Base-by-base conservation (phyloP, 2,329 filamentous ascomycete species). In the Cytospora piceicola region DNA sequence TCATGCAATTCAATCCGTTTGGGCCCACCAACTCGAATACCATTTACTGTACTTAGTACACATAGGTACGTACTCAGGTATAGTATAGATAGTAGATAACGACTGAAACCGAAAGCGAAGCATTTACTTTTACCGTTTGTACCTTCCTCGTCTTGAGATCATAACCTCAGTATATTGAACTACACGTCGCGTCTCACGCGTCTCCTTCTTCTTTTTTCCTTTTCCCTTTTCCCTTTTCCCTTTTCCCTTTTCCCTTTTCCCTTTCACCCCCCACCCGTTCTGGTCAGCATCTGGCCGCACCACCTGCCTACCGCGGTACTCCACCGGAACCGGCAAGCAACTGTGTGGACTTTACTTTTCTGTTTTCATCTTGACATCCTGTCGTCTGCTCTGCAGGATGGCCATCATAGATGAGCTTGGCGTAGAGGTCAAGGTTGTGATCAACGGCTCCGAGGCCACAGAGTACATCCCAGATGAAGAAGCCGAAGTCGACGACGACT, bases 401-500 rank as follows among this genome's bases (percentile, higher is more conserved):
- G 46, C 55, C 17, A 32, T 66, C 46, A 39, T 66, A 4, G 27
- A 58, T 8, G 34, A 55, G 12, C 59, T 66, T 12, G 64, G 64
- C 54, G n/a, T 66, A 14, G 36, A 63, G 15, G 59, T 51, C 34
- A 58, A 39, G 20, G n/a, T 66, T 29, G 4, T 46, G 2, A 49
- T 66, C 46, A 20, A 63, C 27, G 42, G 34, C 2, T 20, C 27
- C 0, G 7, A 14, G 7, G 49, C 59, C 15, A 24, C 42, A 6
- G 64, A 66, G 46, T 63, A 63, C 20, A 24, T 14, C 5, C 9
- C 11, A 42, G 55, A 32, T 42, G 59, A 46, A 55, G 55, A 54
- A 68, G 64, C 58, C 17, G 71, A 74, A 56, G 4, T 15, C 14
- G 29, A 30, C 22, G 8, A 22, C 30, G 11, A 11, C 3, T 11